These are phyloP conservation scores for Helminthosporium solani DNA, from an alignment of 2,329 filamentous ascomycete species.

Conservation along the genomic window DNA sequence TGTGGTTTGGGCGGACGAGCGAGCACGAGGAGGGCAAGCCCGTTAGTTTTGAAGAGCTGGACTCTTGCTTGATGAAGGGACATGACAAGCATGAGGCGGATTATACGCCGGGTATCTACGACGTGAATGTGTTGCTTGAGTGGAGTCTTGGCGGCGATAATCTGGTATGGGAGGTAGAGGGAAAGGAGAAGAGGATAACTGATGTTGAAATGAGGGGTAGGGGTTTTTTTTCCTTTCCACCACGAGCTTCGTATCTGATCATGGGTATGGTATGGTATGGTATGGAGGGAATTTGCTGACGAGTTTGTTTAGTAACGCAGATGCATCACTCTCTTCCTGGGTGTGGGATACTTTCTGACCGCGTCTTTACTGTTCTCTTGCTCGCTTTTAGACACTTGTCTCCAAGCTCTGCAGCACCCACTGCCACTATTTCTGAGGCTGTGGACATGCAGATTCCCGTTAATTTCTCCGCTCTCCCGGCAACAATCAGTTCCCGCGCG, in stretches of 20 bases:
- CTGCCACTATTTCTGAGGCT: slow-evolving; percentile 53
- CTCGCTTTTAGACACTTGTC: slow-evolving; percentile 41
- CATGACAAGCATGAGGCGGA: slow-evolving; percentile 59
- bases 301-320: slow-evolving; percentile 53
- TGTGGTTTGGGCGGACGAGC: slow-evolving; percentile 61
- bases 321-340: slow-evolving; percentile 64
- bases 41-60: slow-evolving; percentile 66
- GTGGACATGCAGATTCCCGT: slow-evolving; percentile 52
- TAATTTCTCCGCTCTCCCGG: slow-evolving; percentile 48
- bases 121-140: slow-evolving; percentile 46
- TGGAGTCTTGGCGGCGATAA: slow-evolving; percentile 37
- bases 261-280: not conserved
- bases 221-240: slow-evolving; percentile 14
- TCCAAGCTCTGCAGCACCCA: slow-evolving; percentile 16
- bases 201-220: slow-evolving; percentile 43
- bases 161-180: slow-evolving; percentile 1
- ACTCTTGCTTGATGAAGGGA: slow-evolving; percentile 57
- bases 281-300: slow-evolving; percentile 12
- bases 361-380: slow-evolving; percentile 68
- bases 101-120: slow-evolving; percentile 60
- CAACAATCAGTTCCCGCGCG: slow-evolving; percentile 11
- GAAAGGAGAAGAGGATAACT: slow-evolving; percentile 22
- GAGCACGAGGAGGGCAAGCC: slow-evolving; percentile 54
- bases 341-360: slow-evolving; percentile 57
- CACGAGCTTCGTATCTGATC: not conserved